Conservation (phyloP, 2,329 filamentous ascomycete genomes). For the Colletotrichum lentis region DNA sequence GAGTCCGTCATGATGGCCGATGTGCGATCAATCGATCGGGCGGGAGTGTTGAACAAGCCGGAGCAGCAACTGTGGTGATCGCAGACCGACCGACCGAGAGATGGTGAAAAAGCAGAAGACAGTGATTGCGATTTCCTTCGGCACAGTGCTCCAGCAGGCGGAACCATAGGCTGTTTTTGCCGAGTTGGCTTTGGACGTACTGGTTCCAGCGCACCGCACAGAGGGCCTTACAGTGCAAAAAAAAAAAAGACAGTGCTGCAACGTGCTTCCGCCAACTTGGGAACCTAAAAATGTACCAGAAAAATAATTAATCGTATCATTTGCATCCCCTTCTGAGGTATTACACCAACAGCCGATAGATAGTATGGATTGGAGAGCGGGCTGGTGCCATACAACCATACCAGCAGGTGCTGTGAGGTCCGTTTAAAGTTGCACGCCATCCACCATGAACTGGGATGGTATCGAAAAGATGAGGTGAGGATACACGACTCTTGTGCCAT, state of each 20-base stretch:
- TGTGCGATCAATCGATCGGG: not conserved
- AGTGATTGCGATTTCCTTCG: not conserved
- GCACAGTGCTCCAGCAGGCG: not conserved
- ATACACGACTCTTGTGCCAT: not conserved
- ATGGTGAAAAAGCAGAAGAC: not conserved
- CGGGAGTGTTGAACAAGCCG: not conserved
- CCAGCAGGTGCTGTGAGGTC: not conserved
- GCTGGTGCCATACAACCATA: not conserved
- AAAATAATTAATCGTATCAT: not conserved
- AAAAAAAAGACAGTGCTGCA: not conserved
- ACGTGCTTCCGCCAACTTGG: not conserved
- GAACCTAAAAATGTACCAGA: too few relatives aligned
- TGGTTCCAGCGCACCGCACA: not conserved
- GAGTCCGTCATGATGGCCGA: conserved; percentile 41
- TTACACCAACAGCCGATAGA: not conserved
- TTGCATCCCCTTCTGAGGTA: not conserved
- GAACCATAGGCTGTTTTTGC: not conserved
- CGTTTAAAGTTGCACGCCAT: conserved; percentile 18
- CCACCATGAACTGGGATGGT: not conserved
- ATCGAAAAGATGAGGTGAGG: not conserved
- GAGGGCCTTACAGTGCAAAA: not conserved
- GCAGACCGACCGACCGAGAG: not conserved
- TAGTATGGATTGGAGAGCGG: not conserved
- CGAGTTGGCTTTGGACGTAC: too few relatives aligned
- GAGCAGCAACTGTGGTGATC: not conserved